Percentiles rank a stretch among this genome's conserved stretches.
Conservation (phyloP, 2,329 filamentous ascomycete genomes). For the Botrytis medusae region DNA sequence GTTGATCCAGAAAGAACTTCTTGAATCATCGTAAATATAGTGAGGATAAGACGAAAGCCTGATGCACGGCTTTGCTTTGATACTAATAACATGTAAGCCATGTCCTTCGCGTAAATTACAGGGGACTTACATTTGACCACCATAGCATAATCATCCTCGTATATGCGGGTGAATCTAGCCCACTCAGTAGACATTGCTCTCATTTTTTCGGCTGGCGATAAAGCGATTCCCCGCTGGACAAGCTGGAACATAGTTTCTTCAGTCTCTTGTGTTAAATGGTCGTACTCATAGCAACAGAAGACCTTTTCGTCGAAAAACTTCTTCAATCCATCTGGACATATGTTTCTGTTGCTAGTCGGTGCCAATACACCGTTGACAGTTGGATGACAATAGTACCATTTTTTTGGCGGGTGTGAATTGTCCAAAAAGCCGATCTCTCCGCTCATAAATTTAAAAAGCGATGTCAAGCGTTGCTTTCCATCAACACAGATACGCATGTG, state of each 20-base stretch:
- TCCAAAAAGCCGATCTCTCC: conserved; percentile 48
- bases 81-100: conserved; percentile 28
- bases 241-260: conserved; percentile 51
- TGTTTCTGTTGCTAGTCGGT: conserved; percentile 32
- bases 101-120: neutral
- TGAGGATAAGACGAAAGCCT: conserved; percentile 40
- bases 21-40: conserved; percentile 41
- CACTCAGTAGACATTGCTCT: conserved; percentile 47
- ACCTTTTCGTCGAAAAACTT: conserved; percentile 43
- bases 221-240: conserved; percentile 48
- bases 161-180: conserved; percentile 46
- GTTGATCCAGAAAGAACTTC: conserved; percentile 32
- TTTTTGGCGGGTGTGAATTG: conserved; percentile 40
- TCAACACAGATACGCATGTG: conserved; percentile 45
- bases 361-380: conserved; percentile 31
- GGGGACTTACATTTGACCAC: conserved; percentile 41
- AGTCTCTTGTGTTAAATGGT: conserved; percentile 42
- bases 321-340: conserved; percentile 42
- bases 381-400: conserved; percentile 44
- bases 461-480: conserved; percentile 50
- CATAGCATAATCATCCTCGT: conserved; percentile 44
- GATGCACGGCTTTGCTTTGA: conserved; percentile 41
- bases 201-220: conserved; percentile 49
- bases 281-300: conserved; percentile 47
- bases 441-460: conserved; percentile 46